Base-by-base conservation (phyloP, 2,329 filamentous ascomycete species). In the Monilinia aucupariae region DNA sequence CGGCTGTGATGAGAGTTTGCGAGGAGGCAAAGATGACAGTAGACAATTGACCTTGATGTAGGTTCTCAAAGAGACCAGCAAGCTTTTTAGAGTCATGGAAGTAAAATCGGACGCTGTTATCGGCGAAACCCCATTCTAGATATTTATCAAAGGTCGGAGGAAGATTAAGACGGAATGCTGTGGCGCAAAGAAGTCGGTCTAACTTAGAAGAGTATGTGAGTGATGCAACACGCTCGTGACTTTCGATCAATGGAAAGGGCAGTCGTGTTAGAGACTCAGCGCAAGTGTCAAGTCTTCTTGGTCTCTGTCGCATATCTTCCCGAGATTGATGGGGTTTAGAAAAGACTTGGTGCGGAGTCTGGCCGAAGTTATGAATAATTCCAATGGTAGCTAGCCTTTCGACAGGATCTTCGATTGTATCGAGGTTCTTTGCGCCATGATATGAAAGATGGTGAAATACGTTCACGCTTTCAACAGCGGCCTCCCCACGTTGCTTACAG, bases 341-440 rank as follows among this genome's bases (percentile, higher is more conserved):
- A 74, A 97, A 99, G 20, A 97, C 89, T 74, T 99, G 96, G 70
- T 96, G 90, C 1, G 96, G 94, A 1, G 96, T 99, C 75, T 99
- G 94, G 0, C 94, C 94, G 75, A 99, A 99, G 70, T 97, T 97
- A 76, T 99, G 93, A 70, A 99, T 97, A 69, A 97, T 96, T 41
- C 91, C 91, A 61, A 96, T 97, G 0, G 92, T 93, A 6, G 93
- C 90, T 8, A 92, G 81, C 50, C 92, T 84, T 75, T 97, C 92
- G 62, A 93, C 85, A 0, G 90, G 89, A 72, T 97, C 93, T 9
- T 88, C 85, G 65, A 99, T 97, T 59, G 86, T 87, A 74, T 99
- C 94, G 5, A 99, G 79, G 74, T 99, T 91, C 67, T 90, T 96
- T 3, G 93, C 92, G 8, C 94, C 96, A 65, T 92, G 90, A 72